A percentile compares a stretch with the other conserved stretches of the same genome.
These are phyloP conservation scores for Irpex sp. DNA, from an alignment of 1,284 basidiomycete genomes.

Conservation along the genomic window DNA sequence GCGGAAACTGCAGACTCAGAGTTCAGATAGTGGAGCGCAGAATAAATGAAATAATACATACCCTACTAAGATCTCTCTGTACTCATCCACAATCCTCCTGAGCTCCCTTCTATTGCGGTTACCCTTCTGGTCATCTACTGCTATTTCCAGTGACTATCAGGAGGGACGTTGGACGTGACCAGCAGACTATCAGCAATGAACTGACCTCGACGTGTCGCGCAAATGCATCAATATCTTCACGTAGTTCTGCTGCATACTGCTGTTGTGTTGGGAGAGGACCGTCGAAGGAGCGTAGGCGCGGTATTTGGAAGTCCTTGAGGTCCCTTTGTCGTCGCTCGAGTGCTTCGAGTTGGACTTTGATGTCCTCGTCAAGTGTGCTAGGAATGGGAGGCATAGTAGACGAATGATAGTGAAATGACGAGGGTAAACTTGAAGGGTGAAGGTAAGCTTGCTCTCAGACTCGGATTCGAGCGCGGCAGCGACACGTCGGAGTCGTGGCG, in stretches of 20 bases:
- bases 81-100: conserved; percentile 43
- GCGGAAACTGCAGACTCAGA: conserved; percentile 39
- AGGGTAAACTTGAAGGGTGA: not conserved
- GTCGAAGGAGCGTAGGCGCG: conserved; percentile 58
- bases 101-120: conserved; percentile 49
- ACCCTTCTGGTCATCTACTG: conserved; percentile 62
- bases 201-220: conserved; percentile 66
- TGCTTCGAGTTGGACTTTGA: conserved; percentile 41
- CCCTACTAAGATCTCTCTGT: conserved; percentile 42
- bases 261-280: conserved; percentile 69
- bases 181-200: not conserved
- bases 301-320: conserved; percentile 66
- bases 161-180: conserved; percentile 11
- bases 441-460: not conserved
- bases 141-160: conserved; percentile 54
- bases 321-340: conserved; percentile 57
- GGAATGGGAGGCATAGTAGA: conserved; percentile 58
- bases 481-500: not conserved
- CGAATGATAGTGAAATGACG: not conserved
- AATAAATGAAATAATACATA: conserved; percentile 27
- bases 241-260: conserved; percentile 65
- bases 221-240: conserved; percentile 66
- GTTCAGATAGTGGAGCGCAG: not conserved
- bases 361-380: conserved; percentile 44
- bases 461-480: not conserved